Conservation (phyloP, 2,329 filamentous ascomycete genomes). For the Hypocreales sp. region DNA sequence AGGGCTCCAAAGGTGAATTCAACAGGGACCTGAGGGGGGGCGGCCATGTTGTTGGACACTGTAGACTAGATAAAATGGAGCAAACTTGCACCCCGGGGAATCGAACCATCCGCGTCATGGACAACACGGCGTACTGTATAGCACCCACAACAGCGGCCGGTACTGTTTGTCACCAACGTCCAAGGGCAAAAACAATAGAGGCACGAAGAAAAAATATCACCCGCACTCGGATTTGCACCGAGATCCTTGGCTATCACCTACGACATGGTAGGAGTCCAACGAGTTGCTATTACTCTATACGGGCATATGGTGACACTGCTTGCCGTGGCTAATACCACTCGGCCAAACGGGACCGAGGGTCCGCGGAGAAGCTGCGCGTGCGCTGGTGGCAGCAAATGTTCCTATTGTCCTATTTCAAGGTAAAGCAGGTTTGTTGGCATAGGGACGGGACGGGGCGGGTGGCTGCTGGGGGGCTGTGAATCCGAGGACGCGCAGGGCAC, state of each 20-base stretch:
- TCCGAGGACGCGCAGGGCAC: too few species aligned
- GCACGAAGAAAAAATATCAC: slow-evolving; percentile 6
- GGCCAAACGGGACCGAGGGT: neutral
- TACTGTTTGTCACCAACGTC: too few species aligned
- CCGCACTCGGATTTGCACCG: slow-evolving; percentile 21
- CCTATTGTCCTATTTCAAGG: neutral
- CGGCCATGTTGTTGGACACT: too few species aligned
- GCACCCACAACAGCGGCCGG: too few species aligned
- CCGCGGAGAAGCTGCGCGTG: too few species aligned
- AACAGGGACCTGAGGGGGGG: too few species aligned
- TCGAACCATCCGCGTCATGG: too few species aligned
- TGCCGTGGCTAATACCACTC: slow-evolving; percentile 1
- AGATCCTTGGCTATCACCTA: slow-evolving; percentile 19
- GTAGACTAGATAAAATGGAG: too few species aligned
- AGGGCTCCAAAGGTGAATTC: slow-evolving; percentile 5
- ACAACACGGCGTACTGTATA: too few species aligned
- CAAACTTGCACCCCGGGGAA: too few species aligned
- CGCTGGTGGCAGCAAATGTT: too few species aligned
- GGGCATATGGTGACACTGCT: slow-evolving; percentile 7
- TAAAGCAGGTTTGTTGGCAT: too few species aligned
- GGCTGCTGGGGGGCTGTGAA: neutral
- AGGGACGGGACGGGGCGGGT: neutral
- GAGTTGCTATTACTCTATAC: slow-evolving; percentile 20
- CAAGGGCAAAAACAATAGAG: slow-evolving; percentile 4
- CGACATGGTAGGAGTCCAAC: slow-evolving; percentile 17